phyloP scores from a whole-genome alignment of 257 asterid genomes.

The Solanum piurae region DNA sequence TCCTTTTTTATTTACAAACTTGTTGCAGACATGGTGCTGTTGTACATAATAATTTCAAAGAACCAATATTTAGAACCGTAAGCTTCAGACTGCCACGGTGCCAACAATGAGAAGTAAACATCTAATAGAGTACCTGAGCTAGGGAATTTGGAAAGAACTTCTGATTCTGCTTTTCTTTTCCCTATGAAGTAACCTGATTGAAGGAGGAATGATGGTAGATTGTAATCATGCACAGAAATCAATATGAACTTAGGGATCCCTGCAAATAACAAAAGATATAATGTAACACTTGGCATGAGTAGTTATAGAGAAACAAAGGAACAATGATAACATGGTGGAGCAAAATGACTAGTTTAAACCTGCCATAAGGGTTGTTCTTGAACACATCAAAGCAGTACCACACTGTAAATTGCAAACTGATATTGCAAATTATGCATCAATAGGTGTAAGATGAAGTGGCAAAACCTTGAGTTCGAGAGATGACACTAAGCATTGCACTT shows the following conservation, averaged over 20 bases:
- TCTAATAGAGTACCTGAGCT: slow-evolving; percentile 42
- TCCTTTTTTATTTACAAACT: background rate
- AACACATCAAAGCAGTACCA: background rate
- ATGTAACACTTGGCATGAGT: background rate
- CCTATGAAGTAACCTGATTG: slow-evolving; percentile 77
- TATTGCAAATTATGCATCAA: no score
- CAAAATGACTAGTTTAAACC: background rate
- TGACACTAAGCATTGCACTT: no score
- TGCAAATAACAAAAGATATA: slow-evolving; percentile 13
- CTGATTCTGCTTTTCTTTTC: slow-evolving; percentile 96
- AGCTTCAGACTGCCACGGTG: background rate
- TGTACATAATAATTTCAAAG: background rate
- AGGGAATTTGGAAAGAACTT: slow-evolving; percentile 86
- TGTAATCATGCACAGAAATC: slow-evolving; percentile 96
- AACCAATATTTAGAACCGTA: background rate
- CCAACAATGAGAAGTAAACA: background rate
- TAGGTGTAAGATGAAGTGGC: no score
- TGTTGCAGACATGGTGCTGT: background rate
- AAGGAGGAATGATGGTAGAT: slow-evolving; percentile 77
- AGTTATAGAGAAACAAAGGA: background rate
- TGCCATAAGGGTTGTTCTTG: background rate
- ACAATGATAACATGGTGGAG: background rate
- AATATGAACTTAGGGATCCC: slow-evolving; percentile 84
- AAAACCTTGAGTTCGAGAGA: no score
- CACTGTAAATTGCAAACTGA: background rate